Evolutionary conservation across 1,284 basidiomycete genomes (phyloP).

Genomic region (Earliella scabrosa): DNA sequence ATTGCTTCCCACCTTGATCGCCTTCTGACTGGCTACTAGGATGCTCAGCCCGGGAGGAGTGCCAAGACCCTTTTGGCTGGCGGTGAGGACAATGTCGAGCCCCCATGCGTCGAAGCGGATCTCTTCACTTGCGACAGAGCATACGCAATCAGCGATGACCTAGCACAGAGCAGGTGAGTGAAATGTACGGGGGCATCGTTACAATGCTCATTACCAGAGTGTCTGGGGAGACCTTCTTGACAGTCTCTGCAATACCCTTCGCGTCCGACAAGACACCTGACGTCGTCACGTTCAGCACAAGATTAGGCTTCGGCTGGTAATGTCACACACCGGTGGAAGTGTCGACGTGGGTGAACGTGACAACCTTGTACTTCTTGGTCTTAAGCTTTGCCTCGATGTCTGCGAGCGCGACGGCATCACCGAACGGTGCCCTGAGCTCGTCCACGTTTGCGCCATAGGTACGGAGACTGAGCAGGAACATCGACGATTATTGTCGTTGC

Average conservation of each 20-base stretch:
- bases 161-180: too few species aligned
- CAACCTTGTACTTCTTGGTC: conserved; percentile 86
- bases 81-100: conserved; percentile 88
- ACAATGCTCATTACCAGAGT: conserved; percentile 64
- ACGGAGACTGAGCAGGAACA: too few species aligned
- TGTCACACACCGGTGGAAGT: conserved; percentile 75
- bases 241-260: conserved; percentile 77
- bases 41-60: conserved; percentile 95
- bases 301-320: not conserved
- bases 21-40: conserved; percentile 80
- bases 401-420: conserved; percentile 68
- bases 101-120: conserved; percentile 95
- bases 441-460: conserved; percentile 93
- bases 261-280: conserved; percentile 86
- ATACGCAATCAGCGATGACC: conserved; percentile 92
- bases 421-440: conserved; percentile 84
- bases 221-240: conserved; percentile 82
- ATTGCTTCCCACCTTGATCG: conserved; percentile 59
- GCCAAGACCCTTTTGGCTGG: conserved; percentile 95
- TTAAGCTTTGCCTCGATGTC: conserved; percentile 79
- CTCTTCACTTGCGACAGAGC: conserved; percentile 95
- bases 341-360: conserved; percentile 96
- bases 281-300: not conserved
- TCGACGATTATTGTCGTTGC: too few species aligned
- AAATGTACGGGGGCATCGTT: too few species aligned